Base-by-base conservation (phyloP, 1,284 basidiomycete species). In the Trametes sp. region DNA sequence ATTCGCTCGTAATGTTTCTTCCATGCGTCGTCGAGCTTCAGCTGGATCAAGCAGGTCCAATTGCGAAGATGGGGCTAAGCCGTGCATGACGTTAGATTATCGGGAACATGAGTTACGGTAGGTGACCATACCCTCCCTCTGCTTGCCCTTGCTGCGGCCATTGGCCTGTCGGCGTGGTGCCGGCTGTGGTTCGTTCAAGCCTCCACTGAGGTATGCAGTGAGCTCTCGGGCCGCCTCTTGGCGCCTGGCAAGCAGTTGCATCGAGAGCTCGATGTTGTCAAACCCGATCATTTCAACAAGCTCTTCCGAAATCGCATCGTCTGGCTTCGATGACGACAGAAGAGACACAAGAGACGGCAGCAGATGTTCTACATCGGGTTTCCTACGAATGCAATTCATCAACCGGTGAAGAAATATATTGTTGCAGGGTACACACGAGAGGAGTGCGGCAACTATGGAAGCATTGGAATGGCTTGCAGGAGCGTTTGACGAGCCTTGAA, bases 281-380 rank as follows among this genome's bases (percentile, higher is more conserved):
- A 92, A 95, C 0, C 96, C 96, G 53, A 97, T 77, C n/a, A 92
- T 79, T 66, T 98, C 95, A 2, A 85, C 87, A 1, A 98, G 76
- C 67, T 93, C 89, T 35, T 81, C 84, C 28, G 94, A 93, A 33
- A 96, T 88, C n/a, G 86, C 85, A 49, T 95, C 92, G 66, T 90
- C 77, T 3, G 80, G 74, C 7, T 72, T 72, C 2, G 69, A 51
- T 6, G 79, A 80, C 13, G 74, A 69, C 14, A 82, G 68, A 16
- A 77, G 68, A 5, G 73, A 60, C 16, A 67, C 65, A 21, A 82
- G 55, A 21, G 70, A 60, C n/a, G 68, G 68, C 31, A 78, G 52
- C n/a, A 78, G 36, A 23, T 74, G 67, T 50, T 72, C 70, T 11
- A 74, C 61, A 54, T 76, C 66, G 13, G 75, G 72, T 52, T 76